A percentile compares a stretch with the other conserved stretches of the same genome.
These are phyloP conservation scores for Pestalotiopsis sp. DNA, from an alignment of 2,329 filamentous ascomycete species.

Conservation along the genomic window DNA sequence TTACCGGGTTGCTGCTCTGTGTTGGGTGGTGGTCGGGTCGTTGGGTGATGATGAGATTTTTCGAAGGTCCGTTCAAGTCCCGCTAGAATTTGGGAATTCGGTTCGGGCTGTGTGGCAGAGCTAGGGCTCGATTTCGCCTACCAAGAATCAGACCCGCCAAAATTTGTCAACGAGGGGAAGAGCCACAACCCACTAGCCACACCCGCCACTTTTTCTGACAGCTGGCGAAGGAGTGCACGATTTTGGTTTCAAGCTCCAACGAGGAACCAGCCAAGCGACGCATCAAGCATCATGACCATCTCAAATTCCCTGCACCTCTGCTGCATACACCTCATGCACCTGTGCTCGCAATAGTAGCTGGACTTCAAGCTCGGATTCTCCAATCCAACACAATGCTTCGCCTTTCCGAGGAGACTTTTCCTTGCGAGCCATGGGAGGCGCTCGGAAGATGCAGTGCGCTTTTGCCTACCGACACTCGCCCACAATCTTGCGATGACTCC, in stretches of 20 bases:
- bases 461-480: not conserved
- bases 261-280: not conserved
- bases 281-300: not conserved
- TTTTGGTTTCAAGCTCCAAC: not conserved
- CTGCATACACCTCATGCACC: too few relatives aligned
- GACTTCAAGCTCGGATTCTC: too few relatives aligned
- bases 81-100: conserved; percentile 11
- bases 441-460: not conserved
- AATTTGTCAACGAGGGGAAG: not conserved
- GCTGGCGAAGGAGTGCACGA: not conserved
- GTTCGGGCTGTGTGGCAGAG: conserved; percentile 9
- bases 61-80: conserved; percentile 4
- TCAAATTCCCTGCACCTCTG: too few relatives aligned
- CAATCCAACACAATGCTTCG: too few relatives aligned
- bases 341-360: too few relatives aligned
- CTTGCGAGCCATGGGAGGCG: too few relatives aligned
- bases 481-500: not conserved
- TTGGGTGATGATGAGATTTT: conserved; percentile 11
- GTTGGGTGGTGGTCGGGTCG: conserved; percentile 22
- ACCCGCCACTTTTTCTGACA: not conserved
- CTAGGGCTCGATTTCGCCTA: conserved; percentile 2
- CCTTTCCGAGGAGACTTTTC: too few relatives aligned
- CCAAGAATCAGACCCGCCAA: not conserved
- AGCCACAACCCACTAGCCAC: not conserved
- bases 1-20: conserved; percentile 33